Percentiles rank a stretch among this genome's conserved stretches.
These are phyloP conservation scores for Metarhizium rileyi DNA, from an alignment of 2,329 filamentous ascomycete genomes.

Conservation along the genomic window DNA sequence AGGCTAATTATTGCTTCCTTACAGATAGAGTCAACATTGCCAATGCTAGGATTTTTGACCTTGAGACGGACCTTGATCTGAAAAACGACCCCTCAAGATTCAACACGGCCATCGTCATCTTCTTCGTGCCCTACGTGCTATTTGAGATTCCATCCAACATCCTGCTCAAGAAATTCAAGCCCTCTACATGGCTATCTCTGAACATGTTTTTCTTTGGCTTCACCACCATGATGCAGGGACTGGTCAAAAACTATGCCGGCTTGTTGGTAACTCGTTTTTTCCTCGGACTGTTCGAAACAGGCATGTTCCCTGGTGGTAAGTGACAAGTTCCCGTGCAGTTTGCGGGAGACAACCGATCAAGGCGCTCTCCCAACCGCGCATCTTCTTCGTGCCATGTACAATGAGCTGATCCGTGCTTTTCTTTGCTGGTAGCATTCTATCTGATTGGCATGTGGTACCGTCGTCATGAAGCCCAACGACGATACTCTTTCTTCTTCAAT, in stretches of 20 bases:
- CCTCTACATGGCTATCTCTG: constrained; percentile 61
- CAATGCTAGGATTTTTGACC: constrained; percentile 61
- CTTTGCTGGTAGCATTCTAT: constrained; percentile 39
- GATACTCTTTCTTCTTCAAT: constrained; percentile 90
- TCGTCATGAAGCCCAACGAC: constrained; percentile 76
- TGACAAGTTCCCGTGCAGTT: background rate
- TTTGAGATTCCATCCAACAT: constrained; percentile 61
- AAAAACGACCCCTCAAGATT: constrained; percentile 42
- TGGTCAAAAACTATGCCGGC: constrained; percentile 68
- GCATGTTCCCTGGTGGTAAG: constrained; percentile 50
- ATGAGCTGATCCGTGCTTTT: constrained; percentile 8
- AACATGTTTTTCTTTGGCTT: constrained; percentile 84
- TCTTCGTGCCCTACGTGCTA: constrained; percentile 70
- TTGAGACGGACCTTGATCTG: constrained; percentile 54
- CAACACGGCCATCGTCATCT: constrained; percentile 69
- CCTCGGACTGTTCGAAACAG: constrained; percentile 65
- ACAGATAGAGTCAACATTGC: constrained; percentile 65
- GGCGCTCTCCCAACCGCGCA: too few relatives aligned
- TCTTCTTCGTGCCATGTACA: background rate
- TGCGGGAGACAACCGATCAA: too few relatives aligned
- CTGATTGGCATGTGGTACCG: constrained; percentile 86
- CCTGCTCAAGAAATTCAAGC: constrained; percentile 52
- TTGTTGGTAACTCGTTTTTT: constrained; percentile 78
- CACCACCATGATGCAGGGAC: constrained; percentile 63
- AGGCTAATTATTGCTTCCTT: background rate